Evolutionary conservation across 2,329 filamentous ascomycete genomes (phyloP).

Genomic region (Penicillium sumatraense): DNA sequence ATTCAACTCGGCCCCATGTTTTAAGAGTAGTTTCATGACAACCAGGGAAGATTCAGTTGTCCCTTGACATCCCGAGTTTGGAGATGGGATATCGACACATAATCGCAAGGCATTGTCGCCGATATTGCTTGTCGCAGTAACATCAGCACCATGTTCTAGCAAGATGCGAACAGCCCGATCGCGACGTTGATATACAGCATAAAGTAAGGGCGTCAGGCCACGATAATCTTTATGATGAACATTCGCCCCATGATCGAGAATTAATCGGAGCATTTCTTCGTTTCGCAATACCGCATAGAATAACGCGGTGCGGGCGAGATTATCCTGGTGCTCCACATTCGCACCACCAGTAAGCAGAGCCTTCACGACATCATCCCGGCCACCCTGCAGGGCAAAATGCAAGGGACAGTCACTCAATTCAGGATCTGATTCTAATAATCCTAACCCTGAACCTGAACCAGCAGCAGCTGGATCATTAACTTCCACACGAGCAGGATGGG

Average conservation of each 20-base stretch:
- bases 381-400: background rate
- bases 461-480: background rate
- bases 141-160: background rate
- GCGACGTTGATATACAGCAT: background rate
- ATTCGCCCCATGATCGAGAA: background rate
- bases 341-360: background rate
- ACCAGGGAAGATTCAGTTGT: background rate
- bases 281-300: background rate
- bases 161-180: background rate
- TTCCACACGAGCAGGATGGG: background rate
- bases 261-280: background rate
- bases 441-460: background rate
- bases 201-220: background rate
- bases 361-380: background rate
- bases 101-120: constrained; percentile 1
- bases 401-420: background rate
- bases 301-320: background rate
- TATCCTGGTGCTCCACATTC: background rate
- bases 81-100: constrained; percentile 1
- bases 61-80: background rate
- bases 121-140: background rate
- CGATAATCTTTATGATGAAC: background rate
- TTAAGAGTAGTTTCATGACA: background rate
- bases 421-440: background rate
- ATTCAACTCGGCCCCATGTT: background rate